These are phyloP conservation scores for Dryas integrifolia DNA, from an alignment of 331 rosid genomes.

Conservation along the genomic window DNA sequence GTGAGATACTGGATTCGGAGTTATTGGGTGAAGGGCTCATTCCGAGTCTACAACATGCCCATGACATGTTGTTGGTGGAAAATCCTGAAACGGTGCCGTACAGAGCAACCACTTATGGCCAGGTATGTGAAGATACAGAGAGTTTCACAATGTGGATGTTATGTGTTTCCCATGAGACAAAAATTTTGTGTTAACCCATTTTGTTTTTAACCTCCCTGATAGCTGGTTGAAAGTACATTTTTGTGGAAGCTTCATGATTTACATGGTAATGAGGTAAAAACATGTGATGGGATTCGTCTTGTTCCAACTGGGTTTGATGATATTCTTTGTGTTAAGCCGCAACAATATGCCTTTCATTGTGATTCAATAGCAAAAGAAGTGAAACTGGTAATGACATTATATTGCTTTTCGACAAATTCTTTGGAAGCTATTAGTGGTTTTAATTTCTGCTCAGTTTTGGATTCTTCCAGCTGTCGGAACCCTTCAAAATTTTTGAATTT, in stretches of 20 bases:
- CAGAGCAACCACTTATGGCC: slow-evolving; percentile 76
- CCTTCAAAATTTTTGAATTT: slow-evolving; percentile 96
- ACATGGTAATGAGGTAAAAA: slow-evolving; percentile 46
- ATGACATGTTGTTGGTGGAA: slow-evolving; percentile 69
- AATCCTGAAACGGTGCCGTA: slow-evolving; percentile 73
- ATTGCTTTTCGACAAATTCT: slow-evolving; percentile 15
- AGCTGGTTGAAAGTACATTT: slow-evolving; percentile 81
- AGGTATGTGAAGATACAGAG: slow-evolving; percentile 42
- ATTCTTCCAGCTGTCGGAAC: slow-evolving; percentile 91
- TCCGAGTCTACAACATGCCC: slow-evolving; percentile 85
- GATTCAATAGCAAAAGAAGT: slow-evolving; percentile 58
- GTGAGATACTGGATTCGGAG: slow-evolving; percentile 92
- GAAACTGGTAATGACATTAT: slow-evolving; percentile 51
- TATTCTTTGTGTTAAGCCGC: slow-evolving; percentile 50
- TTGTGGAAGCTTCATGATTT: slow-evolving; percentile 79
- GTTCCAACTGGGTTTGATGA: slow-evolving; percentile 48
- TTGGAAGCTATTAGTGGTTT: slow-evolving; percentile 25
- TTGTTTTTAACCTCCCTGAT: not conserved
- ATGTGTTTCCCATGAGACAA: not conserved
- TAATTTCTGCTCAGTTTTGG: slow-evolving; percentile 46
- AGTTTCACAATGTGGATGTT: not conserved
- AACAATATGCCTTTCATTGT: slow-evolving; percentile 78
- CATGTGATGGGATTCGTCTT: slow-evolving; percentile 64
- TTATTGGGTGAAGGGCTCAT: slow-evolving; percentile 92
- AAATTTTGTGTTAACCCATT: not conserved